These are phyloP conservation scores for Linnemannia exigua DNA, from an alignment of 192 early-diverging fungal species.

Conservation along the genomic window DNA sequence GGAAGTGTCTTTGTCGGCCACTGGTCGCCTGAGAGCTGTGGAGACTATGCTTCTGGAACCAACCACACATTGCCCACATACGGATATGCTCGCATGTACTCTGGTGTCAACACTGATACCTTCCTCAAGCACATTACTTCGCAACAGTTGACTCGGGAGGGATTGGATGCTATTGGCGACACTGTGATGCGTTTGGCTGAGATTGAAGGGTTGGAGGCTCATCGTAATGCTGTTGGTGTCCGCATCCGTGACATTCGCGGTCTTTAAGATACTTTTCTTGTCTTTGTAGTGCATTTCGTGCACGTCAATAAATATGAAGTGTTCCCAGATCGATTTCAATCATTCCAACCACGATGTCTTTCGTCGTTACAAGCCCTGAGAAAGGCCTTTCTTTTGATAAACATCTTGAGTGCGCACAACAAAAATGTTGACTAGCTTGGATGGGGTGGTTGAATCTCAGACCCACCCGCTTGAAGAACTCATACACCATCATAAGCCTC, in stretches of 20 bases:
- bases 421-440: too few species aligned
- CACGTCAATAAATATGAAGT: background rate
- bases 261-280: background rate
- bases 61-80: conserved; percentile 99
- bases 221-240: conserved; percentile 96
- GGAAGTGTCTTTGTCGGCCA: conserved; percentile 98
- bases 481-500: too few species aligned
- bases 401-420: too few species aligned
- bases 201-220: conserved; percentile 96
- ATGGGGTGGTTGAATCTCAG: too few species aligned
- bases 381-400: too few species aligned
- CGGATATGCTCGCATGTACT: conserved; percentile 98
- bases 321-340: background rate
- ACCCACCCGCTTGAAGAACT: too few species aligned
- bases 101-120: conserved; percentile 95
- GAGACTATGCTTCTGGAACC: conserved; percentile 99
- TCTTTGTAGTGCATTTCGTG: background rate
- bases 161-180: conserved; percentile 86
- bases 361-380: too few species aligned
- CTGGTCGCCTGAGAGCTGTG: conserved; percentile 97
- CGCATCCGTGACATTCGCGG: conserved; percentile 77
- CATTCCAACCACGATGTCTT: too few species aligned
- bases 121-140: conserved; percentile 99
- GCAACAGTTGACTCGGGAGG: conserved; percentile 91
- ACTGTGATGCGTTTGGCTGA: conserved; percentile 96